Percentiles rank a stretch among this genome's conserved stretches.
phyloP scores from a whole-genome alignment of 306 rosid genomes.

The Cajanus cajan region DNA sequence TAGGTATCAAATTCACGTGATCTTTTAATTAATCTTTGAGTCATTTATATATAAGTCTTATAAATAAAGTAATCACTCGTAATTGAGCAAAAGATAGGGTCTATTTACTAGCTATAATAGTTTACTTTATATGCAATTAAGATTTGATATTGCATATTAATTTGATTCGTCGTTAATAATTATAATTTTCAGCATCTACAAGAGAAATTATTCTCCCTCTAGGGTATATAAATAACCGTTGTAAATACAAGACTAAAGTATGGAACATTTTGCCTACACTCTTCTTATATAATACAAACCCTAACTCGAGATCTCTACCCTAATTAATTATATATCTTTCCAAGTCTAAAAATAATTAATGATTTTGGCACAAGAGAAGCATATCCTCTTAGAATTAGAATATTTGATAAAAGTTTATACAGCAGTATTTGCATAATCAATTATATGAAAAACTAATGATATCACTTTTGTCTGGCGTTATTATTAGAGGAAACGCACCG shows the following conservation, averaged over 20 bases:
- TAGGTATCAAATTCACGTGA: background rate
- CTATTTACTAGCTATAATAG: background rate
- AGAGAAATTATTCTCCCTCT: too few species aligned
- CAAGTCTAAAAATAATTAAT: too few species aligned
- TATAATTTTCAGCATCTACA: background rate
- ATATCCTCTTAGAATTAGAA: too few species aligned
- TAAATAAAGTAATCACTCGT: background rate
- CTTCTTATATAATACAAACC: background rate
- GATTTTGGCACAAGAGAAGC: too few species aligned
- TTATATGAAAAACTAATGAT: slow-evolving; percentile 8
- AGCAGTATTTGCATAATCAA: slow-evolving; percentile 2
- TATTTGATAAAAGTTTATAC: background rate
- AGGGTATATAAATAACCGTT: too few species aligned
- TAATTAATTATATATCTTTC: background rate
- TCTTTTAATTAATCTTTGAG: background rate
- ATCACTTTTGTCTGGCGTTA: background rate
- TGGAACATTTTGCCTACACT: too few species aligned
- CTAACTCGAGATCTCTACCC: background rate
- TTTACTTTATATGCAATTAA: background rate
- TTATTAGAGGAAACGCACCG: background rate
- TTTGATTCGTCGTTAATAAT: background rate
- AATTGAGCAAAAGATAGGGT: background rate
- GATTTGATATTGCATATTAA: background rate
- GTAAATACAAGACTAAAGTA: too few species aligned
- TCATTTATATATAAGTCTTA: background rate